Percentiles rank a stretch among this genome's conserved stretches.
Conservation (phyloP, 2,329 filamentous ascomycete species). For the Ilyonectria destructans region DNA sequence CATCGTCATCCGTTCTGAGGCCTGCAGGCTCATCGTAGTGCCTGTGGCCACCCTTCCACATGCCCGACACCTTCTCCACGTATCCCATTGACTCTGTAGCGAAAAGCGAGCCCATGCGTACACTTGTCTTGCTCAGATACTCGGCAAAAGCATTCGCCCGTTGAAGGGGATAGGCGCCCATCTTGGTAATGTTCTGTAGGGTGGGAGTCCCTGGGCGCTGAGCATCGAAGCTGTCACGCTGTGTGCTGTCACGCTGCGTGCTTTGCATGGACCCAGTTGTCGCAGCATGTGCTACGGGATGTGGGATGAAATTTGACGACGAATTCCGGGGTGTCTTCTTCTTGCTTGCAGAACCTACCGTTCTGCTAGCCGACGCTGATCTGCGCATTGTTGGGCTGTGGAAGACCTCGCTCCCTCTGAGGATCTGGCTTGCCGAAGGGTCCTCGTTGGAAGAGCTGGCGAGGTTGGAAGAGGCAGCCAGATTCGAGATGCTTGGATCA, state of each 20-base stretch:
- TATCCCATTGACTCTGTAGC: constrained; percentile 96
- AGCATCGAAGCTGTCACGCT: constrained; percentile 32
- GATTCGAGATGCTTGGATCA: constrained; percentile 80
- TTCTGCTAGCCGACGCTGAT: constrained; percentile 60
- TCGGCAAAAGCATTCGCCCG: constrained; percentile 87
- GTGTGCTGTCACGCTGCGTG: constrained; percentile 27
- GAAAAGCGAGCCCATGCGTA: constrained; percentile 85
- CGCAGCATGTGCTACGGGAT: constrained; percentile 51
- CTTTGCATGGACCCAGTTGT: constrained; percentile 58
- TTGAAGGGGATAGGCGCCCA: constrained; percentile 85
- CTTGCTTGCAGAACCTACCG: constrained; percentile 32
- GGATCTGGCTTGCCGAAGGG: constrained; percentile 91
- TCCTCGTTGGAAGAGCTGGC: constrained; percentile 81
- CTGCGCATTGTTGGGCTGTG: constrained; percentile 80
- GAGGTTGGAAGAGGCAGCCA: constrained; percentile 76
- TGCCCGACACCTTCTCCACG: constrained; percentile 95
- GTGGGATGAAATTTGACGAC: constrained; percentile 29
- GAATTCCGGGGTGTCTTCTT: constrained; percentile 38
- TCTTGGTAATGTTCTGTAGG: constrained; percentile 69
- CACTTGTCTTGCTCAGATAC: constrained; percentile 85
- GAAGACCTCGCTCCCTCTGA: constrained; percentile 91
- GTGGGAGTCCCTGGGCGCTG: constrained; percentile 57
- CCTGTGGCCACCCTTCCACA: constrained; percentile 93
- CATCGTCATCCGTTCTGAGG: constrained; percentile 70
- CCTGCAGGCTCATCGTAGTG: constrained; percentile 82